Conservation (phyloP, 176 grass and related monocot species). For the Metroxylon sagu region DNA sequence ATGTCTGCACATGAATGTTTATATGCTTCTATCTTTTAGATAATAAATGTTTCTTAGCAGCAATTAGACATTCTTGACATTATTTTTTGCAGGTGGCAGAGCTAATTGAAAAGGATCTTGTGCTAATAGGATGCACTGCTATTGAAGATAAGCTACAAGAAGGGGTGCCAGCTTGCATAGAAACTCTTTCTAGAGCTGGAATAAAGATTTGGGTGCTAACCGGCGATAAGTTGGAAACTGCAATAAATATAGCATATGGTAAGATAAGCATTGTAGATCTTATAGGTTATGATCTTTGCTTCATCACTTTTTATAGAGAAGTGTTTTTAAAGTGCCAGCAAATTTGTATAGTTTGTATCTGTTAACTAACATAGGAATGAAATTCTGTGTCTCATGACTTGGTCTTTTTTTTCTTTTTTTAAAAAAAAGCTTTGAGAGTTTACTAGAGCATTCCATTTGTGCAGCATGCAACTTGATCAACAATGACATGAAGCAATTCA, state of each 20-base stretch:
- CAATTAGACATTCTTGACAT: background rate
- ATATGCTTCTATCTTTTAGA: too few relatives aligned
- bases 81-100: conserved; percentile 74
- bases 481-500: conserved; percentile 86
- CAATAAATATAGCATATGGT: conserved; percentile 99
- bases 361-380: too few relatives aligned
- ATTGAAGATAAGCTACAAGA: conserved; percentile 99
- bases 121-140: conserved; percentile 87
- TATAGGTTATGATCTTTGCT: too few relatives aligned
- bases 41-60: too few relatives aligned
- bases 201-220: conserved; percentile 99
- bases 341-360: too few relatives aligned
- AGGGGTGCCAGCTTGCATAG: conserved; percentile 89
- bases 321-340: too few relatives aligned
- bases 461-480: conserved; percentile 97
- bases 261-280: conserved; percentile 9
- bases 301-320: too few relatives aligned
- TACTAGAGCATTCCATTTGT: conserved; percentile 2
- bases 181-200: conserved; percentile 92
- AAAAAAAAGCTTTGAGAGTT: background rate
- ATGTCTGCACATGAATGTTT: too few relatives aligned
- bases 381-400: too few relatives aligned
- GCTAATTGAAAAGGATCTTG: conserved; percentile 88
- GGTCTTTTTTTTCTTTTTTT: too few relatives aligned
- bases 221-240: conserved; percentile 99